Percentiles rank a stretch among this genome's conserved stretches.
Evolutionary conservation across 2,329 filamentous ascomycete genomes (phyloP).

Genomic region (Zasmidium angulare): DNA sequence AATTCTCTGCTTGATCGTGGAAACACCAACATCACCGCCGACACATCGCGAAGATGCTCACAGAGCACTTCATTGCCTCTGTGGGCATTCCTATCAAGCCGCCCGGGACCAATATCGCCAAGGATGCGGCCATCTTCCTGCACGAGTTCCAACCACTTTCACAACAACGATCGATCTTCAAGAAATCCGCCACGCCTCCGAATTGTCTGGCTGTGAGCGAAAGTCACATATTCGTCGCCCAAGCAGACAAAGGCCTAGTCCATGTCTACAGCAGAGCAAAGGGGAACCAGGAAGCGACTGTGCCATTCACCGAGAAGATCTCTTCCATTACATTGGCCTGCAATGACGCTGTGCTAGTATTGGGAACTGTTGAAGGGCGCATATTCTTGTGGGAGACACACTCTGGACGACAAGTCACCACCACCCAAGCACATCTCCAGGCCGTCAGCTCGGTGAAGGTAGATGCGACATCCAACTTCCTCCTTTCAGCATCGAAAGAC

Average conservation of each 20-base stretch:
- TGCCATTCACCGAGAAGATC: constrained; percentile 86
- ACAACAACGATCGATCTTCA: constrained; percentile 75
- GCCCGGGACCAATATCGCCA: constrained; percentile 52
- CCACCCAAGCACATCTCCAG: constrained; percentile 76
- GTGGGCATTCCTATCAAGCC: constrained; percentile 44
- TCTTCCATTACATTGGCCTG: constrained; percentile 71
- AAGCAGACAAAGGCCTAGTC: constrained; percentile 86
- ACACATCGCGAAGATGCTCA: constrained; percentile 43
- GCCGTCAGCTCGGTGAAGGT: constrained; percentile 73
- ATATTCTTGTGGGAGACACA: constrained; percentile 88
- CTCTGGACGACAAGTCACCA: constrained; percentile 74
- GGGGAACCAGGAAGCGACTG: constrained; percentile 81
- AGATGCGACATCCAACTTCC: constrained; percentile 67
- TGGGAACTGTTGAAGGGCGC: constrained; percentile 83
- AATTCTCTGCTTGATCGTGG: constrained; percentile 1
- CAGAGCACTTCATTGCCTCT: constrained; percentile 52
- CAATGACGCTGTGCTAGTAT: constrained; percentile 65
- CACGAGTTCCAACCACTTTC: constrained; percentile 78
- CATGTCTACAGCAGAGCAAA: constrained; percentile 86
- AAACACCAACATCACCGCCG: neutral
- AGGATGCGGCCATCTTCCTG: constrained; percentile 84
- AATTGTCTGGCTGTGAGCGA: constrained; percentile 78
- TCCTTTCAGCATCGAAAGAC: constrained; percentile 79
- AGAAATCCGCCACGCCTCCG: constrained; percentile 81
- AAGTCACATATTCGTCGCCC: constrained; percentile 86